Base-by-base conservation (phyloP, 768 basidiomycete species). In the Amanita exitialis region DNA sequence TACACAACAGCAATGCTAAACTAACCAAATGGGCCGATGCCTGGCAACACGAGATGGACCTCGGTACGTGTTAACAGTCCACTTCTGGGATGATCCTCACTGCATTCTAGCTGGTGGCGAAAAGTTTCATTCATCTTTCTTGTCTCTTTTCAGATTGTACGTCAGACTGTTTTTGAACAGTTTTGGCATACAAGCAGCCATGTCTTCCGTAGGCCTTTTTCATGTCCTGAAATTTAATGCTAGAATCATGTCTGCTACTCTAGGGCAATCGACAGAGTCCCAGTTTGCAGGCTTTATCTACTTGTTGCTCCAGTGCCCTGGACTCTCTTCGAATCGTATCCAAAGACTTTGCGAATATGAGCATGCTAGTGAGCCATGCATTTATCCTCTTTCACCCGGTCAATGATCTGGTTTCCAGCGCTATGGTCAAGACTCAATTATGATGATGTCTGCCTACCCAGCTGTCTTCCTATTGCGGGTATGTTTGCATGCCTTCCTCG, bases 401-500 rank as follows among this genome's bases (percentile, higher is more conserved):
- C 58, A 32, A 59, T 37, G 25, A 43, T 47, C 32, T 54, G 37
- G 13, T 54, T 52, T 39, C 44, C 62, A 90, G 88, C 82, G 83
- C 41, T 92, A 91, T 58, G 78, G 84, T 6, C 90, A 91, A 69
- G 89, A 91, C 62, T 83, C 86, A 4, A 79, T 89, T 54, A 82
- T 84, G 6, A 78, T 86, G 42, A 91, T 91, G 89, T 86, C 85
- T 16, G 90, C 87, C 21, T 91, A 91, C 59, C 80, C 85, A 43
- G 88, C 89, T 16, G 80, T 91, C 34, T 84, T 89, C 61, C 67
- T 92, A 55, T 69, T 91, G 56, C 83, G 76, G 74, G 90, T 86
- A 61, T 47, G 65, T 57, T 10, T 44, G 10, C 7, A 18, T 50
- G 34, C 18, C 28, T 28, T 36, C 15, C 54, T 53, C 28, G 32